These are phyloP conservation scores for Escallonia herrerae DNA, from an alignment of 129 eudicot species.

Conservation along the genomic window DNA sequence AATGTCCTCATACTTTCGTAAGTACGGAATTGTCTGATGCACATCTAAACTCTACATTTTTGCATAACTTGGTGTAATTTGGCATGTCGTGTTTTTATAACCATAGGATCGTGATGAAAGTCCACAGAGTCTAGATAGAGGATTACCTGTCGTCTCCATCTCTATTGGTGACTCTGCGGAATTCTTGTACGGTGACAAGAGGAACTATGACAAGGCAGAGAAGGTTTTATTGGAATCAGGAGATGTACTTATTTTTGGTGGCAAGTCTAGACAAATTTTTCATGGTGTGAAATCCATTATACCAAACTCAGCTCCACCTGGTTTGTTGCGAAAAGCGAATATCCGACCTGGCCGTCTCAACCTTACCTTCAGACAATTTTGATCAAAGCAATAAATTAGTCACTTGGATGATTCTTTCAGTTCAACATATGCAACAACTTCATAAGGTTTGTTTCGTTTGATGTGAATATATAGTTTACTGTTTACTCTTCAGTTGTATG, in stretches of 20 bases:
- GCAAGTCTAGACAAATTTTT: conserved; percentile 44
- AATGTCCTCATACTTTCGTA: too few species aligned
- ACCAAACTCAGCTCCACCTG: conserved; percentile 27
- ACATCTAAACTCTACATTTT: too few species aligned
- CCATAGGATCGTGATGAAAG: conserved; percentile 53
- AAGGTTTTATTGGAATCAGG: conserved; percentile 44
- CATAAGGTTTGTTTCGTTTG: too few species aligned
- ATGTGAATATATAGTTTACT: too few species aligned
- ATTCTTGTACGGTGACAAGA: conserved; percentile 44
- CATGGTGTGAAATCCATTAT: conserved; percentile 38
- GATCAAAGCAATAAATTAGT: not conserved
- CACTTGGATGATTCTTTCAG: too few species aligned
- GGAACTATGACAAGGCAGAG: conserved; percentile 26
- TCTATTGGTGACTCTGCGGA: conserved; percentile 56
- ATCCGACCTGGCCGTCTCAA: conserved; percentile 42
- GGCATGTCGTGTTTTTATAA: not conserved
- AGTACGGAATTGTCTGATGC: too few species aligned
- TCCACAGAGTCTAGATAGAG: conserved; percentile 18
- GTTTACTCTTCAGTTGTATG: too few species aligned
- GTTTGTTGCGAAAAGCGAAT: conserved; percentile 16
- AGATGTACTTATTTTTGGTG: conserved; percentile 55
- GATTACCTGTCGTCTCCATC: conserved; percentile 45
- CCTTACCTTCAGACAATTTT: conserved; percentile 44
- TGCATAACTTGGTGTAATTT: too few species aligned
- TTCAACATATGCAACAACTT: too few species aligned